Percentiles rank a stretch among this genome's conserved stretches.
These are phyloP conservation scores for Coemansia sp. DNA, from an alignment of 192 early-diverging fungal species.

Conservation along the genomic window DNA sequence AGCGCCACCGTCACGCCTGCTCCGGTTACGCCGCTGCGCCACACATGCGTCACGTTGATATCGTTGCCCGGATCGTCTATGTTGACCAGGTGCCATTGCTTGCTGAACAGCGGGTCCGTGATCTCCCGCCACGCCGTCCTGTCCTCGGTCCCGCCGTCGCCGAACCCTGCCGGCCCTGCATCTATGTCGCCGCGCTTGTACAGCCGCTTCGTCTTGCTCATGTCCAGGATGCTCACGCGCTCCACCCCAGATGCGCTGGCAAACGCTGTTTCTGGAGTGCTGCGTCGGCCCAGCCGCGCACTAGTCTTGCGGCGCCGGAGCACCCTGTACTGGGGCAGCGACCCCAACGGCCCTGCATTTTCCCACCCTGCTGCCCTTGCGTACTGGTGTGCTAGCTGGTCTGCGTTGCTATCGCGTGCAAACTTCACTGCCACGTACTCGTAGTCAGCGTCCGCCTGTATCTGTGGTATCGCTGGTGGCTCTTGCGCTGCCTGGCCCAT, in stretches of 20 bases:
- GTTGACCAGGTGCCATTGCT: constrained; percentile 62
- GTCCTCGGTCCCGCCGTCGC: background rate
- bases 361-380: constrained; percentile 36
- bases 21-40: constrained; percentile 89
- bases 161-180: constrained; percentile 6
- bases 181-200: constrained; percentile 28
- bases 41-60: constrained; percentile 91
- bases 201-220: constrained; percentile 18
- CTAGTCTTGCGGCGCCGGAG: constrained; percentile 18
- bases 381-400: constrained; percentile 24
- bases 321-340: constrained; percentile 42
- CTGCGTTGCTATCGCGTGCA: constrained; percentile 1
- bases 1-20: constrained; percentile 84
- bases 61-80: constrained; percentile 65
- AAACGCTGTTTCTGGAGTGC: background rate
- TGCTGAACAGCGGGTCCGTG: constrained; percentile 41
- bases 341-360: constrained; percentile 34
- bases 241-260: constrained; percentile 1
- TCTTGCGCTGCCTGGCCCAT: constrained; percentile 16
- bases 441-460: constrained; percentile 30
- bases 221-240: constrained; percentile 16
- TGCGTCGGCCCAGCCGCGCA: background rate
- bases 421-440: constrained; percentile 48
- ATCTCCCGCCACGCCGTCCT: constrained; percentile 33
- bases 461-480: constrained; percentile 15